phyloP scores from a whole-genome alignment of 208 protist genomes.

The Naegleria lovaniensis region DNA sequence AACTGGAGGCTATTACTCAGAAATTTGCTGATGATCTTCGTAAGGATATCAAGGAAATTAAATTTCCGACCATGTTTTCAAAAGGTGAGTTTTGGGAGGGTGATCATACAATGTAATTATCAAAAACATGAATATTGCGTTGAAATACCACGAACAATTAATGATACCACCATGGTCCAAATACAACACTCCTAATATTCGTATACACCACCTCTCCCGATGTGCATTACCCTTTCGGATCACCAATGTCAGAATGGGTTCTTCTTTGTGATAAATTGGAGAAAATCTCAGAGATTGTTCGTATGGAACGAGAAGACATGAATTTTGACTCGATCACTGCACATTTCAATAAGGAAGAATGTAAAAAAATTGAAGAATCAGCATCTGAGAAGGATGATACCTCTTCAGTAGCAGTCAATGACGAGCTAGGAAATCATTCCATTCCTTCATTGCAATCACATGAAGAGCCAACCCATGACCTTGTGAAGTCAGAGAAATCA shows the following conservation, averaged over 20 bases:
- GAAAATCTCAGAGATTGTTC: neutral
- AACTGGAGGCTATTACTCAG: neutral
- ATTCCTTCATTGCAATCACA: neutral
- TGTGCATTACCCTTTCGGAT: too few species aligned
- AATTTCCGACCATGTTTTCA: neutral
- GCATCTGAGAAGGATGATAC: neutral
- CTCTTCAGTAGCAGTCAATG: neutral
- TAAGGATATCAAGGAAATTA: neutral
- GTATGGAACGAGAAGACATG: neutral
- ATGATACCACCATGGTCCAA: too few species aligned
- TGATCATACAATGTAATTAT: neutral
- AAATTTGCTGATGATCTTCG: neutral
- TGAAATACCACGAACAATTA: too few species aligned
- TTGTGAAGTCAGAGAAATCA: neutral
- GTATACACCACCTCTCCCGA: too few species aligned
- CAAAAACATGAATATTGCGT: too few species aligned
- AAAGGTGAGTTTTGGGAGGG: neutral
- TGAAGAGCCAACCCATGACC: neutral
- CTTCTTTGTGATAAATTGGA: neutral
- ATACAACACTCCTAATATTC: too few species aligned
- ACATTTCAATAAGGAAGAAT: neutral
- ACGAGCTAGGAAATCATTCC: neutral
- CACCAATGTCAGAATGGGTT: neutral
- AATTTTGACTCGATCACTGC: neutral
- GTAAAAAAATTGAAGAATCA: neutral